Base-by-base conservation (phyloP, 768 basidiomycete genomes). In the Hebeloma cylindrosporum region DNA sequence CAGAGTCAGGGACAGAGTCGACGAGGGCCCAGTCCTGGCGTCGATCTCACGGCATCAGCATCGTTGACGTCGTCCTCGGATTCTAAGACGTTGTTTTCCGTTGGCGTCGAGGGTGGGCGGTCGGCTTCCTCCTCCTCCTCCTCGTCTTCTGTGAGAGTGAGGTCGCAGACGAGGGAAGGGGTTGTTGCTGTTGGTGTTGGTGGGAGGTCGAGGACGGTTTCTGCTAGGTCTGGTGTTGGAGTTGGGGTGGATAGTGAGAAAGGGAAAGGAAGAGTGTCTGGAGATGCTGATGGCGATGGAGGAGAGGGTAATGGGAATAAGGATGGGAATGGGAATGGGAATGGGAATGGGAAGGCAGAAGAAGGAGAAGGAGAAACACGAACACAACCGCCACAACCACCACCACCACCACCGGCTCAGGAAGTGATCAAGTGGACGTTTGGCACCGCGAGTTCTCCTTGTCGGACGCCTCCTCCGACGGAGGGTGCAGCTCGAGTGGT, bases 221-320 rank as follows among this genome's bases (percentile, higher is more conserved):
- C n/a, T n/a, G 17, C 16, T 17, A 10, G 14, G 4, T n/a, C 21
- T 17, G 26, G 25, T 11, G 20, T 5, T 32, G 17, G 29, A 14
- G 1, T 42, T 23, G 40, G 40, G 6, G 40, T 42, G 17, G 40
- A 42, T 23, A 30, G 2, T 23, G 29, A 32, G 22, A 18, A 18
- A 28, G 38, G 16, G 13, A 17, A 16, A 3, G 38, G 38, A 20
- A 14, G 11, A 2, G 29, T 32, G 20, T 23, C 40, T 23, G 30
- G 30, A 16, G 21, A 31, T 11, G 5, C n/a, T 31, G 21, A 30
- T 13, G 18, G 43, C 63, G 3, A 75, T 78, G 45, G 70, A 71
- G 6, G 14, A 31, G 41, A 28, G 4, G 14, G 6, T 5, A 29
- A 14, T 32, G 28, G 35, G 13, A 20, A 26, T 16, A 11, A 21